phyloP scores from a whole-genome alignment of 805 yeast genomes.

The Barnettozyma sp. region DNA sequence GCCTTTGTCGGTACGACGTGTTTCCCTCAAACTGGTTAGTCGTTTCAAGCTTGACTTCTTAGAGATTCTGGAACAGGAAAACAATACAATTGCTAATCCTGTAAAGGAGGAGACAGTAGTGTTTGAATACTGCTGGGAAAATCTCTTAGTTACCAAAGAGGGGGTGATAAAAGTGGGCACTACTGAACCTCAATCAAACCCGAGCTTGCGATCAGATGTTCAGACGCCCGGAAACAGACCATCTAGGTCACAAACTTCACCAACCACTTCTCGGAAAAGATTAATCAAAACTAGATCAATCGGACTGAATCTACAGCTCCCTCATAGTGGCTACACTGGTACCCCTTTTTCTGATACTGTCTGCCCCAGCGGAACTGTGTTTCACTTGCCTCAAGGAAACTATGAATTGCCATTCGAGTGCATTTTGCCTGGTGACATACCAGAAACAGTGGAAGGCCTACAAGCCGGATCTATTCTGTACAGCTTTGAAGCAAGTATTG shows the following conservation, averaged over 20 bases:
- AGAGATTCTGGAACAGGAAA: constrained; percentile 36
- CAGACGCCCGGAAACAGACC: background rate
- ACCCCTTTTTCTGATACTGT: constrained; percentile 28
- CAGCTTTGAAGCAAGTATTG: constrained; percentile 68
- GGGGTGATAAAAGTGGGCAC: constrained; percentile 25
- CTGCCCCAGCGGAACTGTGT: constrained; percentile 24
- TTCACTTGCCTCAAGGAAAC: constrained; percentile 57
- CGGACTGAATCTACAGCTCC: constrained; percentile 22
- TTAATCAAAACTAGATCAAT: constrained; percentile 19
- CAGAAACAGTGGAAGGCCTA: constrained; percentile 85
- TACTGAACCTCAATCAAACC: constrained; percentile 10
- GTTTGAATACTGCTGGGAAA: constrained; percentile 72
- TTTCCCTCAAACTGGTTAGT: constrained; percentile 58
- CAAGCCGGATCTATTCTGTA: constrained; percentile 72
- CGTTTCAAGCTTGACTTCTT: constrained; percentile 54
- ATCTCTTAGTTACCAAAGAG: constrained; percentile 30
- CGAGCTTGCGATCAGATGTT: constrained; percentile 7
- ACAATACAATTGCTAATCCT: constrained; percentile 30
- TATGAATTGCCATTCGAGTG: constrained; percentile 83
- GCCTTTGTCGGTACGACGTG: constrained; percentile 52
- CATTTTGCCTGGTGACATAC: constrained; percentile 67
- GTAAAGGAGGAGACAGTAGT: constrained; percentile 48
- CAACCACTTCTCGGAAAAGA: constrained; percentile 10
- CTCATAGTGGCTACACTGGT: constrained; percentile 26
- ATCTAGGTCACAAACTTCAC: constrained; percentile 4